These are phyloP conservation scores for Picochlorum sp. DNA, from an alignment of 139 green algal species.

Conservation along the genomic window DNA sequence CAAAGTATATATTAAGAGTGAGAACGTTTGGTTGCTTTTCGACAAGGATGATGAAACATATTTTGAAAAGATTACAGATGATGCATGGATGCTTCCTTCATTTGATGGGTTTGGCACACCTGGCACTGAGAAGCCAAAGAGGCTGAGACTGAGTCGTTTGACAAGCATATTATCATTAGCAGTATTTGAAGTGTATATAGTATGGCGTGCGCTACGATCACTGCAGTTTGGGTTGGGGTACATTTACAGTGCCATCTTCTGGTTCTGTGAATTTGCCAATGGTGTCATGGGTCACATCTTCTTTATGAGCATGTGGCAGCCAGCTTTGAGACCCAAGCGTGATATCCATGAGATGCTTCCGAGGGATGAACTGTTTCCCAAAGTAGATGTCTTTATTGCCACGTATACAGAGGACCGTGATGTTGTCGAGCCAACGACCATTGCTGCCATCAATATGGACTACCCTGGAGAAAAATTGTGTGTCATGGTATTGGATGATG, in stretches of 20 bases:
- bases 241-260: slow-evolving; percentile 17
- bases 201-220: slow-evolving; percentile 23
- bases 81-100: background rate
- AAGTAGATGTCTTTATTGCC: slow-evolving; percentile 12
- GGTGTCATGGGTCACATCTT: background rate
- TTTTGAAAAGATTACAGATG: too few relatives aligned
- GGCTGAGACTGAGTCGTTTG: slow-evolving; percentile 3
- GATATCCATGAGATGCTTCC: slow-evolving; percentile 12
- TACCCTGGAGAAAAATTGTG: slow-evolving; percentile 17
- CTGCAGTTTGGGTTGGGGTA: slow-evolving; percentile 10
- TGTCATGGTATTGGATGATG: slow-evolving; percentile 16
- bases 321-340: slow-evolving; percentile 6
- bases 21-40: too few relatives aligned
- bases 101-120: background rate
- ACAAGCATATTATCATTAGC: slow-evolving; percentile 7
- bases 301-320: background rate
- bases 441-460: slow-evolving; percentile 22
- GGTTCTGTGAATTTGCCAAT: background rate
- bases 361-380: background rate
- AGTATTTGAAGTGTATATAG: slow-evolving; percentile 2
- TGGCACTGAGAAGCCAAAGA: slow-evolving; percentile 6
- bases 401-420: slow-evolving; percentile 14
- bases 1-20: too few relatives aligned
- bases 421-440: slow-evolving; percentile 16
- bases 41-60: too few relatives aligned